These are phyloP conservation scores for Podaxis mareebaensis DNA, from an alignment of 768 basidiomycete genomes.

Conservation along the genomic window DNA sequence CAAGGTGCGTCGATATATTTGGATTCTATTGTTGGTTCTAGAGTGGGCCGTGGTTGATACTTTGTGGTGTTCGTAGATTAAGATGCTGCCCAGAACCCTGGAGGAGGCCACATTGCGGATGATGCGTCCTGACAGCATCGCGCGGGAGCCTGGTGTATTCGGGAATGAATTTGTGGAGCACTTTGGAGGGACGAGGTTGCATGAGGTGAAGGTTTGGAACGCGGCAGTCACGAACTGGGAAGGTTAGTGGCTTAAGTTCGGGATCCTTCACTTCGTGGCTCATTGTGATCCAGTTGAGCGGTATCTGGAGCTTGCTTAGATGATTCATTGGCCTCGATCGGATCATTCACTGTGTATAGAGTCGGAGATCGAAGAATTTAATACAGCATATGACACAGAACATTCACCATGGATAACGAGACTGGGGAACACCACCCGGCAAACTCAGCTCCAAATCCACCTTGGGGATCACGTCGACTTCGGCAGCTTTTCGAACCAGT, in stretches of 20 bases:
- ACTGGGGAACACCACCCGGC: neutral
- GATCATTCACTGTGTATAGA: neutral
- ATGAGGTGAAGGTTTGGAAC: constrained; percentile 86
- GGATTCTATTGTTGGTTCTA: neutral
- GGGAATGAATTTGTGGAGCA: constrained; percentile 94
- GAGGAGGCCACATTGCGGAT: constrained; percentile 80
- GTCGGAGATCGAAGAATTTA: neutral
- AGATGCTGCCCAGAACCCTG: constrained; percentile 77
- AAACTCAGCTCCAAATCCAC: neutral
- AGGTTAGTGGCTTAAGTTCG: constrained; percentile 47
- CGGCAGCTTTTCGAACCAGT: constrained; percentile 54
- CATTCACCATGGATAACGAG: neutral
- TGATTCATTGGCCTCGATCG: neutral
- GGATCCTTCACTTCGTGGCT: constrained; percentile 5
- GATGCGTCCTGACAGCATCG: constrained; percentile 76
- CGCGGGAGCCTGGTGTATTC: constrained; percentile 71
- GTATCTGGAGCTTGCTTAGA: constrained; percentile 77
- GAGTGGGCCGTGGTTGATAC: constrained; percentile 19
- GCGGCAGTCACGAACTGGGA: constrained; percentile 94
- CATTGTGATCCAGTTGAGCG: constrained; percentile 60
- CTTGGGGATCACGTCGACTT: neutral
- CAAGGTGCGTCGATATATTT: constrained; percentile 37
- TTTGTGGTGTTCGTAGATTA: constrained; percentile 42
- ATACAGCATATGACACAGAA: neutral
- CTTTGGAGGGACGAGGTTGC: constrained; percentile 91